A percentile compares a stretch with the other conserved stretches of the same genome.
These are phyloP conservation scores for Boletus albobrunnescens DNA, from an alignment of 1,284 basidiomycete genomes.

Conservation along the genomic window DNA sequence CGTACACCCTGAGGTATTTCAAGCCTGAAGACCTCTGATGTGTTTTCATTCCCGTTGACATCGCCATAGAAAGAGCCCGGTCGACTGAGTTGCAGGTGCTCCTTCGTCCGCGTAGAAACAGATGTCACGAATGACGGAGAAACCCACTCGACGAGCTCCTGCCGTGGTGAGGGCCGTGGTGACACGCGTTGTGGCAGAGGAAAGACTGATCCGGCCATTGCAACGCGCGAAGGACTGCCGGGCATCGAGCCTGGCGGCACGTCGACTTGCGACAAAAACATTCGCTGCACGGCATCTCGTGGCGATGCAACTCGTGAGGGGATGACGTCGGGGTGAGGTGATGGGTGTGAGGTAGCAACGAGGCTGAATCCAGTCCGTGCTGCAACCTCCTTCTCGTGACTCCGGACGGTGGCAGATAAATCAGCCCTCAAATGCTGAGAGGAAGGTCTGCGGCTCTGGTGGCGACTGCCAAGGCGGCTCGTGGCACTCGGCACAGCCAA, in stretches of 20 bases:
- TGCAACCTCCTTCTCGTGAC: constrained; percentile 27
- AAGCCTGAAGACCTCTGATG: constrained; percentile 7
- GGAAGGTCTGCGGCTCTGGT: constrained; percentile 30
- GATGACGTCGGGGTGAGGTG: constrained; percentile 26
- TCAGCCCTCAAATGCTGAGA: constrained; percentile 31
- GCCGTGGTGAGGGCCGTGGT: constrained; percentile 31
- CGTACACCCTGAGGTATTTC: constrained; percentile 5
- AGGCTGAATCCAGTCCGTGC: constrained; percentile 32
- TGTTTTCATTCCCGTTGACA: constrained; percentile 32
- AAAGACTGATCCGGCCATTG: constrained; percentile 8
- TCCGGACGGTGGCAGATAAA: constrained; percentile 28
- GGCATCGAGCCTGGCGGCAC: constrained; percentile 13
- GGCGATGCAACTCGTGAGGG: constrained; percentile 26
- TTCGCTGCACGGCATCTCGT: constrained; percentile 20
- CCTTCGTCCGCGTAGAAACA: constrained; percentile 19
- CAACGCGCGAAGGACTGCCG: constrained; percentile 16
- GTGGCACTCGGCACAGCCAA: constrained; percentile 26
- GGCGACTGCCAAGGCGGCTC: constrained; percentile 26
- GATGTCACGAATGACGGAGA: constrained; percentile 16
- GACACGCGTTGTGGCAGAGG: constrained; percentile 24
- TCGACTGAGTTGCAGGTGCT: constrained; percentile 15
- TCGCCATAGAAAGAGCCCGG: constrained; percentile 27
- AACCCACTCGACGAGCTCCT: constrained; percentile 28
- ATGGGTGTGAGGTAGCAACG: constrained; percentile 29
- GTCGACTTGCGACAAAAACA: constrained; percentile 23